Base-by-base conservation (phyloP, 768 basidiomycete genomes). In the Mycena albidolilacea region DNA sequence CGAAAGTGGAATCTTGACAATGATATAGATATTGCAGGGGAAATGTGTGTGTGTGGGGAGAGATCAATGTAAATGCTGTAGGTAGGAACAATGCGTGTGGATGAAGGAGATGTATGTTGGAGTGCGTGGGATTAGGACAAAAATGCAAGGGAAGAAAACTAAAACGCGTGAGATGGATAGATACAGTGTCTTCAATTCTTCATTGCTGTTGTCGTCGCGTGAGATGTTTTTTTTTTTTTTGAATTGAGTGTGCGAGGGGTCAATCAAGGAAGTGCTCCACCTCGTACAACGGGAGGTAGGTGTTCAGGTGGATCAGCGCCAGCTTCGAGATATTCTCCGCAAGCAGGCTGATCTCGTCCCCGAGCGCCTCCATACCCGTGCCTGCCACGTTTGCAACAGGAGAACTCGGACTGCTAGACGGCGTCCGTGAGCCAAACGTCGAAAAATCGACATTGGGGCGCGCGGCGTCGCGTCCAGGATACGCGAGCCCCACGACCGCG, bases 231-330 rank as follows among this genome's bases (percentile, higher is more conserved):
- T 23, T 37, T 64, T 17, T 65, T 61, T 7, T 11, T 10, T 5
- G 43, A 39, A 23, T 61, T 62, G n/a, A 59, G 67, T 57, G 67
- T 54, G 52, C 30, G 30, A 43, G 41, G 2, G 10, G 6, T 54
- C 52, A 54, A 54, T 78, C 79, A 72, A 88, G 81, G 79, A 91
- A 91, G 52, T 87, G 89, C 72, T 90, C 87, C 77, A 89, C 88
- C 81, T 93, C 91, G 82, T 96, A 96, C 68, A 95, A 80, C n/a
- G 89, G 88, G 46, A 93, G 84, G 81, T 94, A 95, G 64, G 93
- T 91, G 74, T 90, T 89, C 64, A 94, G 85, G 80, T 96, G 94
- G 76, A 95, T 91, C 59, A 89, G 84, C 3, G 91, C 91, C 65
- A 97, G 86, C 70, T 92, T 90, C 55, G 92, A 87, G 44, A 95